These are phyloP conservation scores for Micractinium sp. DNA, from an alignment of 139 green algal genomes.

Conservation along the genomic window DNA sequence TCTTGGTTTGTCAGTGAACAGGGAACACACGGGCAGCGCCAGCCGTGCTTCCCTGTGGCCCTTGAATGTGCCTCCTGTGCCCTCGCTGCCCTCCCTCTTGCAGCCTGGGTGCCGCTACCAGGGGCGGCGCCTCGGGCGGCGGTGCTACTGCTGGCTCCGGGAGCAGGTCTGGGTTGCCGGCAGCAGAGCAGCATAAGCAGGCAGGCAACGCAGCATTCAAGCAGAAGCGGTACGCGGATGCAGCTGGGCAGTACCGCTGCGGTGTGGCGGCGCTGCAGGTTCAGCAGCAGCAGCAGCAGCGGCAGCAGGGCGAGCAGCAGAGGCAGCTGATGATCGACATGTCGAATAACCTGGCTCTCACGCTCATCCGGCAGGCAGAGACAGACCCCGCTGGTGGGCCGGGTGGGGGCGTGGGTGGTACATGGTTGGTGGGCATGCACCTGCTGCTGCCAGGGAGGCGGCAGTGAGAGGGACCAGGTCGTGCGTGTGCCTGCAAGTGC, in stretches of 20 bases:
- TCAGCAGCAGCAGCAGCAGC: too few relatives aligned
- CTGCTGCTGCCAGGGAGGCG: too few relatives aligned
- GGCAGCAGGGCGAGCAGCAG: neutral
- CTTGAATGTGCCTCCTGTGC: too few relatives aligned
- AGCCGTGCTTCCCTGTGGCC: too few relatives aligned
- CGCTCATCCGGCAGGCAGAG: neutral
- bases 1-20: too few relatives aligned
- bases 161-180: neutral
- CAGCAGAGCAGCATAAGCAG: neutral
- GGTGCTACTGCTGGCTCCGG: neutral
- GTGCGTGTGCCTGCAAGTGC: neutral
- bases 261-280: neutral
- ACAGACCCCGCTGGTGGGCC: neutral
- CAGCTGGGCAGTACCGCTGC: neutral
- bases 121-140: neutral
- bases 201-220: conserved; percentile 15
- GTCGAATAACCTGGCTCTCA: neutral
- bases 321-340: neutral
- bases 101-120: neutral
- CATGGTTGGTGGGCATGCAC: neutral
- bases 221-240: neutral
- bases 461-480: neutral
- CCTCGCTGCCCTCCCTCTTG: too few relatives aligned
- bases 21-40: too few relatives aligned
- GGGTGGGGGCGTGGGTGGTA: neutral